A percentile compares a stretch with the other conserved stretches of the same genome.
Conservation (phyloP, 768 basidiomycete species). For the Amanita muscaria region DNA sequence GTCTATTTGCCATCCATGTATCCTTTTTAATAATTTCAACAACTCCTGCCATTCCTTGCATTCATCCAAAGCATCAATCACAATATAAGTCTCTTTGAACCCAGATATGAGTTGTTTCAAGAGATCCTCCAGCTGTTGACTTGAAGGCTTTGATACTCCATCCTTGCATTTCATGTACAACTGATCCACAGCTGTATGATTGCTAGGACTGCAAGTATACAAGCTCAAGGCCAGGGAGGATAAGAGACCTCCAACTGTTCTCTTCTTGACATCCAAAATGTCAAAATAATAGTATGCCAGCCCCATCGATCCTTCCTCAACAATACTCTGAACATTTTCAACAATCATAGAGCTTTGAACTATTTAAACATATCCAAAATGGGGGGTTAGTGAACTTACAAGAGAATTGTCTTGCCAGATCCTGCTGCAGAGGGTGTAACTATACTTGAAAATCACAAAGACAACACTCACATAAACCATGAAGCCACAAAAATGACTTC, state of each 20-base stretch:
- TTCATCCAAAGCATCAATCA: constrained; percentile 4
- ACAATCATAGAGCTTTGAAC: not conserved
- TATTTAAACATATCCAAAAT: not conserved
- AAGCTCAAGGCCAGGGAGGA: not conserved
- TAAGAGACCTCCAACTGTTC: not conserved
- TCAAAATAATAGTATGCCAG: constrained; percentile 5
- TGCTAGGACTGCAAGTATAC: not conserved
- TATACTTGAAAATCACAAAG: not conserved
- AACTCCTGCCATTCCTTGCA: not conserved
- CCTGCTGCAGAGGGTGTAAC: not conserved
- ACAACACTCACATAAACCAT: not conserved
- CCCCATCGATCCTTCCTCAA: too few relatives aligned
- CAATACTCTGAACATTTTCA: not conserved
- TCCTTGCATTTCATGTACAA: not conserved
- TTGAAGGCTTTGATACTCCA: not conserved
- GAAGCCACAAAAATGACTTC: not conserved
- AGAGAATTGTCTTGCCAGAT: constrained; percentile 1
- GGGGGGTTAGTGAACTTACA: not conserved
- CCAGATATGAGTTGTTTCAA: not conserved
- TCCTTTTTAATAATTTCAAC: not conserved
- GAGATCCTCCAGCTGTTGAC: not conserved
- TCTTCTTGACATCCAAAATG: not conserved
- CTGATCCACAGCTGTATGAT: not conserved
- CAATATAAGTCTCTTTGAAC: not conserved
- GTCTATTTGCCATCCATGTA: not conserved